Evolutionary conservation across 345 rosid species (phyloP), one percentile per base, ranked within the genome.

Genomic region (Turritis glabra): DNA sequence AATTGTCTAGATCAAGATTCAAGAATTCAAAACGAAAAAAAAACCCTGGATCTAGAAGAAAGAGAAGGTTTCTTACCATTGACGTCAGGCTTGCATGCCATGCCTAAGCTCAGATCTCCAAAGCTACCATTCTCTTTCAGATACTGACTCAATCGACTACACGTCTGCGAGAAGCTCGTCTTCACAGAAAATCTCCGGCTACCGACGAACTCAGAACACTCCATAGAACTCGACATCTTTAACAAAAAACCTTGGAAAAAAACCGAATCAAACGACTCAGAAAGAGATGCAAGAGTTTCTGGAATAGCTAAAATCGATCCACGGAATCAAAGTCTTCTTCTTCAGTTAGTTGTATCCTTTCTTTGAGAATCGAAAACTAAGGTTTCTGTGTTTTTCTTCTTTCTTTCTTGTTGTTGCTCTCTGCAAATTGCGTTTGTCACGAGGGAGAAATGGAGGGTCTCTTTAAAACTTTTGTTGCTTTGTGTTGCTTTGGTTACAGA

Each of bases 41-140:
- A 14, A 15, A 13, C 2, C 5, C 2, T n/a, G 14, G 41, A 67
- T 58, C 40, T 72, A 69, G 17, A 18, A 37, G 7, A 71, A 5
- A n/a, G 52, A 72, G 58, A 40, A 54, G 47, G 46, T 25, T 66
- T 0, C 33, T 18, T 77, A 88, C 90, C 87, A 40, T 82, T 84
- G 18, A 74, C 66, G 8, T 84, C 85, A 29, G 60, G 67, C 77
- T 72, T 73, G 85, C 87, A 80, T 22, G 92, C 62, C 78, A 85
- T 84, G 3, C 90, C 96, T 29, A 91, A 90, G 64, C 68, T 68
- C 17, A 91, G 92, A 81, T 85, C 96, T 79, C 91, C 91, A 38
- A 88, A 82, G 59, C 86, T 76, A 29, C 93, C 88, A 47, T 77
- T 85, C 87, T 86, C 93, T 71, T 87, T 94, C 53, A 94, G 67